These are phyloP conservation scores for Saturnispora kantuleensis DNA, from an alignment of 805 yeast genomes.

Conservation along the genomic window DNA sequence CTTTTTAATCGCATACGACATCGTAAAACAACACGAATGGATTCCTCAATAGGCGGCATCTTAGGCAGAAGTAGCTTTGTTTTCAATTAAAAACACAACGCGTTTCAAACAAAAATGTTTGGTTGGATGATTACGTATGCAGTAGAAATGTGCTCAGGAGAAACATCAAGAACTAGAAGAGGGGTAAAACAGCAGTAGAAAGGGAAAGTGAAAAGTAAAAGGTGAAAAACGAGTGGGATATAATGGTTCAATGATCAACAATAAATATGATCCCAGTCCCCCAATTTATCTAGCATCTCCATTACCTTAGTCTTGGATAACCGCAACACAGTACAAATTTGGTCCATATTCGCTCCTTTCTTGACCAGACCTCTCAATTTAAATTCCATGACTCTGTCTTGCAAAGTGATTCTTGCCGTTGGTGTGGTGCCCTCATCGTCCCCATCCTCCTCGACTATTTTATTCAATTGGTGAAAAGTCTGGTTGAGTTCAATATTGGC, in stretches of 20 bases:
- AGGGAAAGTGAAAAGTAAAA: neutral
- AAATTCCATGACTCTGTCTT: neutral
- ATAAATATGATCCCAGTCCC: slow-evolving; percentile 5
- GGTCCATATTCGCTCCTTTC: slow-evolving; percentile 2
- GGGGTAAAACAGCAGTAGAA: neutral
- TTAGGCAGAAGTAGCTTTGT: neutral
- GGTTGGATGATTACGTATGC: neutral
- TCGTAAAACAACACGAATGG: slow-evolving; percentile 44
- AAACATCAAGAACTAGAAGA: too few relatives aligned
- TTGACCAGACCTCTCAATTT: neutral
- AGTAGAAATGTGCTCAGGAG: neutral
- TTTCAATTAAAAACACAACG: too few relatives aligned
- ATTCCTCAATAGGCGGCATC: slow-evolving; percentile 15
- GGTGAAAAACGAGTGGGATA: neutral
- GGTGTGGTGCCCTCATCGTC: too few relatives aligned
- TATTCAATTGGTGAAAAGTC: neutral
- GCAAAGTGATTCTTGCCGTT: too few relatives aligned
- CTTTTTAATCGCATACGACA: slow-evolving; percentile 41
- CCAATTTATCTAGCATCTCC: neutral
- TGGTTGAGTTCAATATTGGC: neutral
- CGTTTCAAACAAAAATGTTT: too few relatives aligned
- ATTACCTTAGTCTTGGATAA: neutral
- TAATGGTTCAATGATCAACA: neutral
- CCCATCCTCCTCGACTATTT: too few relatives aligned
- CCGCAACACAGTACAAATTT: neutral